Evolutionary conservation across 2,329 filamentous ascomycete genomes (phyloP).

Genomic region (Mycosphaerella sp.): DNA sequence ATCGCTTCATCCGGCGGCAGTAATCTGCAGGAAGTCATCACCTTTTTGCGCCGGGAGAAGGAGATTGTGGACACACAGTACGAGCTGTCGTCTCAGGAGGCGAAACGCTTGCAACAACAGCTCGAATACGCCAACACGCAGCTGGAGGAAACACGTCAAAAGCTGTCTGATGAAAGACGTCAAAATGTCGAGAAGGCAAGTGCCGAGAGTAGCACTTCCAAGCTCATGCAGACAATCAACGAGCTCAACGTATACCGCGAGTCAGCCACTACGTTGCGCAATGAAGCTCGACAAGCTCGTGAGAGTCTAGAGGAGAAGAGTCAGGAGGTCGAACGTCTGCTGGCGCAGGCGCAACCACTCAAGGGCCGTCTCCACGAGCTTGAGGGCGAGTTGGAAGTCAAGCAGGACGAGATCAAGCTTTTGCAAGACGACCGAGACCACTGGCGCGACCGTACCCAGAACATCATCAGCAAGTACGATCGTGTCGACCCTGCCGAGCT

Average conservation of each 20-base stretch:
- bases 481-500: conserved; percentile 90
- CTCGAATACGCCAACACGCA: conserved; percentile 80
- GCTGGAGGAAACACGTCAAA: conserved; percentile 80
- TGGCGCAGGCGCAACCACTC: conserved; percentile 71
- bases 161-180: conserved; percentile 82
- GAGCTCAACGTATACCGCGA: conserved; percentile 95
- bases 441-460: conserved; percentile 93
- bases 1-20: conserved; percentile 40
- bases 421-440: conserved; percentile 86
- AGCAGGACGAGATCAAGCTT: conserved; percentile 81
- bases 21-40: conserved; percentile 82
- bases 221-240: conserved; percentile 89
- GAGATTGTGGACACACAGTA: conserved; percentile 97
- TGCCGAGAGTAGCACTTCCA: conserved; percentile 72
- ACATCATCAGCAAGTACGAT: conserved; percentile 93
- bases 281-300: conserved; percentile 75
- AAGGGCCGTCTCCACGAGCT: conserved; percentile 74
- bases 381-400: conserved; percentile 71
- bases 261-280: conserved; percentile 84
- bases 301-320: conserved; percentile 69
- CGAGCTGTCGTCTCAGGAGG: conserved; percentile 80
- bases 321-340: conserved; percentile 66
- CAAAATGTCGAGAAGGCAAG: conserved; percentile 67
- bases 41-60: conserved; percentile 88
- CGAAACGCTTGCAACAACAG: conserved; percentile 82